These are phyloP conservation scores for Pyrus bretschneideri DNA, from an alignment of 306 rosid genomes.

Conservation along the genomic window DNA sequence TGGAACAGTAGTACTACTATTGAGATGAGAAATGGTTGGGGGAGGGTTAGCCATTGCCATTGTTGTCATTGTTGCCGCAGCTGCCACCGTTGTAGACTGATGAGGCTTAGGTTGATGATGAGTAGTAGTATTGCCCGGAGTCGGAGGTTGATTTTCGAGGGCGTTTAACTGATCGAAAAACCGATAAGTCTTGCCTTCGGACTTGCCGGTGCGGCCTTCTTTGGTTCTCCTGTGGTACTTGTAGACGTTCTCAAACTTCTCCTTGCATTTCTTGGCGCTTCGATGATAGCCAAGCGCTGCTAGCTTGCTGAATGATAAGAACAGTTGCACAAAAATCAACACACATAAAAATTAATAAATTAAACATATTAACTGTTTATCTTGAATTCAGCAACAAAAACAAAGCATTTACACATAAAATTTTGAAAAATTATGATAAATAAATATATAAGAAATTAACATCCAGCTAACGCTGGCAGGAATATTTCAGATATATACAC, in stretches of 20 bases:
- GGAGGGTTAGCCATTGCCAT: slow-evolving; percentile 5
- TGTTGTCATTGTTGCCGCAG: slow-evolving; percentile 12
- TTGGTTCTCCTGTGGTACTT: slow-evolving; percentile 93
- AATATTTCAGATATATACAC: background rate
- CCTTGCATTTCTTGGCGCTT: slow-evolving; percentile 90
- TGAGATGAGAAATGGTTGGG: background rate
- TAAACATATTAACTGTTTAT: background rate
- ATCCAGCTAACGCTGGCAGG: background rate
- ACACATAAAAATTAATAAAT: background rate
- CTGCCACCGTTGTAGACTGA: background rate
- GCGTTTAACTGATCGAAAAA: slow-evolving; percentile 83
- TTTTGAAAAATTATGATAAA: background rate
- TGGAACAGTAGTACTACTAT: slow-evolving; percentile 44
- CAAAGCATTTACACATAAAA: slow-evolving; percentile 1
- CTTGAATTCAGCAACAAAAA: slow-evolving; percentile 32
- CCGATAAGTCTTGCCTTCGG: slow-evolving; percentile 77
- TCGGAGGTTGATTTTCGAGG: slow-evolving; percentile 41
- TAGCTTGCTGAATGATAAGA: slow-evolving; percentile 54
- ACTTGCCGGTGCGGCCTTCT: slow-evolving; percentile 77
- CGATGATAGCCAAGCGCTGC: slow-evolving; percentile 81
- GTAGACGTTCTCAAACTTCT: slow-evolving; percentile 93
- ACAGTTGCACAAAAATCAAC: background rate
- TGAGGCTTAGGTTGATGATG: slow-evolving; percentile 9
- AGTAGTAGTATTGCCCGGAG: slow-evolving; percentile 14
- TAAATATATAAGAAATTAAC: background rate